Percentiles rank a stretch among this genome's conserved stretches.
phyloP scores from a whole-genome alignment of 2,329 filamentous ascomycete species.

The Scedosporium aurantiacum region DNA sequence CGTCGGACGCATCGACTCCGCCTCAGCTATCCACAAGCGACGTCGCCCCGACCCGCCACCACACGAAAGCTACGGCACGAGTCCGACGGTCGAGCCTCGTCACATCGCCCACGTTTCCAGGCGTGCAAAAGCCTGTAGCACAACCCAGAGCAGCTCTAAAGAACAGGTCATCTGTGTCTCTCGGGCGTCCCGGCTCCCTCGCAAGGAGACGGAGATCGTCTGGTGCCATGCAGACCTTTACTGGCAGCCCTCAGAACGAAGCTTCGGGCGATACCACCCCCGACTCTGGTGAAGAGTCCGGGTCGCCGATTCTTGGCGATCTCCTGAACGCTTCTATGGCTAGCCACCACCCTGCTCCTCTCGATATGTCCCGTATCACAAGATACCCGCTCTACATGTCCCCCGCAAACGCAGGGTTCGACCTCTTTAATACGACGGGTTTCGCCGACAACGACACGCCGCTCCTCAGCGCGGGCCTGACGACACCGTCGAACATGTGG shows the following conservation, averaged over 20 bases:
- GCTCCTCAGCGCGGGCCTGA: constrained; percentile 51
- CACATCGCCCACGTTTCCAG: constrained; percentile 28
- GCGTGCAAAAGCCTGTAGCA: background rate
- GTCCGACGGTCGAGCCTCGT: constrained; percentile 50
- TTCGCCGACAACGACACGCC: constrained; percentile 42
- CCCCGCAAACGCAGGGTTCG: constrained; percentile 33
- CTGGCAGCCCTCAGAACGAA: background rate
- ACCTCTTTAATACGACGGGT: constrained; percentile 37
- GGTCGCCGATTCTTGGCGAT: constrained; percentile 42
- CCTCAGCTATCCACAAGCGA: constrained; percentile 52
- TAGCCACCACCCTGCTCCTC: constrained; percentile 32
- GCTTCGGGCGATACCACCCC: constrained; percentile 3
- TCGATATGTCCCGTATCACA: constrained; percentile 46
- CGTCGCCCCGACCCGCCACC: constrained; percentile 19
- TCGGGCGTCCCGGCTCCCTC: background rate
- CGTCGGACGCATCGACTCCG: constrained; percentile 42
- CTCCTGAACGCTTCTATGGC: constrained; percentile 39
- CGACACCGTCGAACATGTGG: constrained; percentile 29
- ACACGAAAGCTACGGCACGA: constrained; percentile 31
- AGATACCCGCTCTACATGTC: constrained; percentile 36
- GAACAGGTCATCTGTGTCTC: background rate
- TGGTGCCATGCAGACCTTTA: background rate
- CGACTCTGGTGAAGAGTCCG: constrained; percentile 29
- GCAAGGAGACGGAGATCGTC: background rate
- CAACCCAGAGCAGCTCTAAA: background rate